phyloP scores from a whole-genome alignment of 2,329 filamentous ascomycete species.

The Cordyceps fumosorosea region DNA sequence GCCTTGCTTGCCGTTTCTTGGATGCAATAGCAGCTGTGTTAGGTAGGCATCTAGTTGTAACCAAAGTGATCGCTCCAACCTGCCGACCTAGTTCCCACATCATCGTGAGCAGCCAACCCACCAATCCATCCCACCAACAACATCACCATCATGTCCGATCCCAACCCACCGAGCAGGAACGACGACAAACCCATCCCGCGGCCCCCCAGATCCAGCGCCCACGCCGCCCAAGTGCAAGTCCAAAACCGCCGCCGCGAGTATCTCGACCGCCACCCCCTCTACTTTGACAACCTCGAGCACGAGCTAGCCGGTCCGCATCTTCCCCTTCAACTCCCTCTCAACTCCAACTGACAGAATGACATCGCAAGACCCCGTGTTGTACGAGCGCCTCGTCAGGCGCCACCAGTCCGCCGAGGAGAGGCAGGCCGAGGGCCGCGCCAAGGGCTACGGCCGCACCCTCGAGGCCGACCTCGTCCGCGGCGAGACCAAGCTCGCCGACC shows the following conservation, averaged over 20 bases:
- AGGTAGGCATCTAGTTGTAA: too few species aligned
- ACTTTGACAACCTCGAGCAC: constrained; percentile 54
- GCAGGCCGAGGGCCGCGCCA: constrained; percentile 62
- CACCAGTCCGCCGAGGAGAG: constrained; percentile 70
- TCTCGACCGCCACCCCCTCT: constrained; percentile 63
- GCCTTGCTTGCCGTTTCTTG: too few species aligned
- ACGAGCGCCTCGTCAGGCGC: constrained; percentile 70
- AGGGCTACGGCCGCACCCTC: constrained; percentile 72
- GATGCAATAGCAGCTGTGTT: too few species aligned
- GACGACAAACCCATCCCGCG: constrained; percentile 37
- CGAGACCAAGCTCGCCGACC: constrained; percentile 64
- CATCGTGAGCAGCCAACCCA: too few species aligned
- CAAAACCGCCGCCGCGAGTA: constrained; percentile 77
- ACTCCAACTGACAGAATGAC: too few species aligned
- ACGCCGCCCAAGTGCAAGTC: constrained; percentile 43
- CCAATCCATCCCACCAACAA: too few species aligned
- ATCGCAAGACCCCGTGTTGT: constrained; percentile 71
- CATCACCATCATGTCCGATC: background rate
- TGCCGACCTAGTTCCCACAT: too few species aligned
- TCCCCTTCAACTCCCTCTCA: too few species aligned
- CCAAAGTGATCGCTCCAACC: too few species aligned
- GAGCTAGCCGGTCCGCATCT: constrained; percentile 44
- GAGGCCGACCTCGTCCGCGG: constrained; percentile 71
- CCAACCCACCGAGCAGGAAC: background rate
- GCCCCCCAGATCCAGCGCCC: constrained; percentile 34